Conservation (phyloP, 2,329 filamentous ascomycete genomes). For the Fusarium cyanostomum region DNA sequence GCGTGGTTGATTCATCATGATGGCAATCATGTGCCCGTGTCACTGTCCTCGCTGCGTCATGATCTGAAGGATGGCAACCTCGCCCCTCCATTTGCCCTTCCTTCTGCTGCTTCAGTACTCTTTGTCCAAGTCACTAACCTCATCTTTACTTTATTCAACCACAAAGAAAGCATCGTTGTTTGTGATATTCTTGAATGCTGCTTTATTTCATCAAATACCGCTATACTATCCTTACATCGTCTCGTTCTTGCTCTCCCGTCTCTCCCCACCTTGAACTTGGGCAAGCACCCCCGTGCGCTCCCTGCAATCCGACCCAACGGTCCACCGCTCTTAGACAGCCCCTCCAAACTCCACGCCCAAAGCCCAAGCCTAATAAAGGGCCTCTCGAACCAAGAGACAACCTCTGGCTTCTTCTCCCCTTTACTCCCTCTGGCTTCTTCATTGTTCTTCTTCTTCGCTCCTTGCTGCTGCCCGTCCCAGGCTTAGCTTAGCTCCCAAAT, state of each 20-base stretch:
- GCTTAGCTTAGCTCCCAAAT: slow-evolving; percentile 42
- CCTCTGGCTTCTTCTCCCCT: slow-evolving; percentile 14
- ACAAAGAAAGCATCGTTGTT: neutral
- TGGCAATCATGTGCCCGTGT: slow-evolving; percentile 26
- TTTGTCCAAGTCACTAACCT: neutral
- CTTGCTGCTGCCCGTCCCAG: slow-evolving; percentile 28
- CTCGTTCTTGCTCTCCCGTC: slow-evolving; percentile 4
- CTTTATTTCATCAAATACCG: neutral
- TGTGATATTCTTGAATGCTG: neutral
- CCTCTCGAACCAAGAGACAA: slow-evolving; percentile 31
- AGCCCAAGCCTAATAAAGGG: slow-evolving; percentile 37
- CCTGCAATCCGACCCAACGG: slow-evolving; percentile 45
- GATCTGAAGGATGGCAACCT: slow-evolving; percentile 21
- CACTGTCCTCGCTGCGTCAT: slow-evolving; percentile 33
- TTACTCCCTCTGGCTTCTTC: slow-evolving; percentile 9
- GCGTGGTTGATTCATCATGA: slow-evolving; percentile 24
- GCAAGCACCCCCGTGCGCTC: slow-evolving; percentile 28
- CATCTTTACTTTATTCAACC: neutral
- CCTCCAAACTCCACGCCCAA: slow-evolving; percentile 37
- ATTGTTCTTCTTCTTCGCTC: slow-evolving; percentile 20
- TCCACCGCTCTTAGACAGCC: slow-evolving; percentile 44
- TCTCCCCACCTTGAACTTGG: slow-evolving; percentile 40
- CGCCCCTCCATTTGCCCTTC: slow-evolving; percentile 25
- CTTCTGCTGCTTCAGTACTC: neutral
- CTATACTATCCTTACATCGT: slow-evolving; percentile 1